Conservation (phyloP, 257 asterid species). For the Leptodermis oblonga region DNA sequence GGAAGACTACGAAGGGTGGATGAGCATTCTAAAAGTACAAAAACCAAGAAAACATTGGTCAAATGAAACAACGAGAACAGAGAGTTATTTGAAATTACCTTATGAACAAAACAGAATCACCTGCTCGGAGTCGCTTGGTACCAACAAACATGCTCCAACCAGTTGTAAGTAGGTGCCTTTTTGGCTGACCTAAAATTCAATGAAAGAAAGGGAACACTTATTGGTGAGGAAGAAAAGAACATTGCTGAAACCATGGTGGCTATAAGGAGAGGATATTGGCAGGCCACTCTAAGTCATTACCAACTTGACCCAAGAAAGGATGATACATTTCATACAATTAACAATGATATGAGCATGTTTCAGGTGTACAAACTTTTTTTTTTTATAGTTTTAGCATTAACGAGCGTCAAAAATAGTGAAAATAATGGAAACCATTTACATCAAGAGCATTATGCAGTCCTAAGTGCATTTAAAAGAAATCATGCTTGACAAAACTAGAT, state of each 20-base stretch:
- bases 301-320: not conserved
- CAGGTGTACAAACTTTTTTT: no score
- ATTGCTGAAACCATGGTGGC: not conserved
- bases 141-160: conserved; percentile 99
- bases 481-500: not conserved
- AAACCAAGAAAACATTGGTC: no score
- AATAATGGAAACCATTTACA: not conserved
- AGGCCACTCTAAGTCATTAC: not conserved
- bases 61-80: not conserved
- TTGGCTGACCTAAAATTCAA: conserved; percentile 77
- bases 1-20: no score
- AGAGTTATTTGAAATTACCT: conserved; percentile 43
- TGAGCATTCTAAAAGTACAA: no score
- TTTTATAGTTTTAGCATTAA: no score
- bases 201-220: conserved; percentile 6
- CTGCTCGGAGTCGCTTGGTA: conserved; percentile 89
- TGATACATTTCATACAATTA: no score
- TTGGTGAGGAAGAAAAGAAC: not conserved
- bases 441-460: not conserved
- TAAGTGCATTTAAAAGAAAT: not conserved
- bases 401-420: not conserved
- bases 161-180: conserved; percentile 89
- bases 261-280: not conserved
- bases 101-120: conserved; percentile 87
- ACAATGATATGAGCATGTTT: no score